Evolutionary conservation across 2,329 filamentous ascomycete genomes (phyloP), one percentile per base, ranked within the genome.

Genomic region (Hypoxylon sp.): DNA sequence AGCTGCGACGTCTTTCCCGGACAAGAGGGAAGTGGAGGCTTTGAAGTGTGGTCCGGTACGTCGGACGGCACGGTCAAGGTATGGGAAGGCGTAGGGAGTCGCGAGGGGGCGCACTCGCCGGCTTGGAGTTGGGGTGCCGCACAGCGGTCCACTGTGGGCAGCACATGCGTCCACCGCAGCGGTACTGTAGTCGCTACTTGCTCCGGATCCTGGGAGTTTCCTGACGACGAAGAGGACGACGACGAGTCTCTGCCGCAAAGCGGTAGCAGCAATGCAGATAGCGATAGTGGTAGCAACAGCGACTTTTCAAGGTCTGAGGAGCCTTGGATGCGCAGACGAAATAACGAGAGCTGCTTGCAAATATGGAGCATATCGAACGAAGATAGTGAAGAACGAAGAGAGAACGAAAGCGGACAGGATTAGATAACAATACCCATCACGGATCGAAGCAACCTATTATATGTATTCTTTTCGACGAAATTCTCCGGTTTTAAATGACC

Each of bases 21-120:
- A 3, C 73, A 74, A 2, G 71, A 72, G 2, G 70, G 67, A 0
- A 61, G 65, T 0, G 78, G 78, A 1, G 82, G 82, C 1, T 88
- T 87, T 65, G 88, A 90, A 73, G 80, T 90, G 46, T 90, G 88
- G 88, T 85, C 85, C 4, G 88, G 88, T 1, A 82, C 84, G 0
- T 79, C 81, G 44, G 78, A 83, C 64, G 87, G 88, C 1, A 72
- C 76, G 2, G 83, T 88, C n/a, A 80, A 80, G 45, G 82, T 89
- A 5, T 90, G 86, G 84, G 85, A 89, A 44, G 80, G 80, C 9
- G 83, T 88, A 0, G 87, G 87, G 24, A 77, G 74, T 38, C 69
- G 66, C 2, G 81, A 79, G 45, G 86, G 85, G 14, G 76, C 79
- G 5, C 72, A 80, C 20, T 72, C 78, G 24, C 80, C 81, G 2